Conservation (phyloP, 106 monocot genomes). For the Acorus calamus region DNA sequence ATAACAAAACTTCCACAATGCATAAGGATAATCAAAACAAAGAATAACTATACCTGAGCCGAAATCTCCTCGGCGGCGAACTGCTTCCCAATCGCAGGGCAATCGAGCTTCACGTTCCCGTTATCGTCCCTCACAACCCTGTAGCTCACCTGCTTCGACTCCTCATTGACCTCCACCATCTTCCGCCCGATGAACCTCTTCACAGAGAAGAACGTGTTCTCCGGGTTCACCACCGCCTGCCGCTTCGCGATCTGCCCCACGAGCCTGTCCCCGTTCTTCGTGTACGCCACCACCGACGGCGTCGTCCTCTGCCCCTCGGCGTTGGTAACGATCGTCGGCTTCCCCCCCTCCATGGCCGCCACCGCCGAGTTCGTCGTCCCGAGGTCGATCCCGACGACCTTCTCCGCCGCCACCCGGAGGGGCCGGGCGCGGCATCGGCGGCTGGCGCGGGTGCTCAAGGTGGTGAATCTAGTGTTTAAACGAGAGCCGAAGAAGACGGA, state of each 20-base stretch:
- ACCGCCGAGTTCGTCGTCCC: constrained; percentile 5
- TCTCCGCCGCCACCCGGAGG: background rate
- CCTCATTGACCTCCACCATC: constrained; percentile 10
- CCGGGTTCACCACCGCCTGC: constrained; percentile 1
- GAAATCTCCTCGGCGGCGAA: constrained; percentile 96
- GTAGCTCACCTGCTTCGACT: constrained; percentile 71
- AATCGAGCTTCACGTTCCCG: constrained; percentile 3
- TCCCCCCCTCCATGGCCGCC: constrained; percentile 4
- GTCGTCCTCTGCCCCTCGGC: background rate
- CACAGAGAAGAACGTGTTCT: constrained; percentile 1
- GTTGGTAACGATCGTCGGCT: constrained; percentile 3
- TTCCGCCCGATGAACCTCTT: constrained; percentile 2
- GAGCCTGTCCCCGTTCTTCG: background rate
- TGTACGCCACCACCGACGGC: background rate
- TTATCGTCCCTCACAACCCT: background rate
- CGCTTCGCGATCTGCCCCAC: background rate
- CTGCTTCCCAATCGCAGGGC: constrained; percentile 77
- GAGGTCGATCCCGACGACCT: constrained; percentile 1
- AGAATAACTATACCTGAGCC: constrained; percentile 45
- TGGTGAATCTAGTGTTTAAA: background rate
- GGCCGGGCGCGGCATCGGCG: background rate
- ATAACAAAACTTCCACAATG: no score
- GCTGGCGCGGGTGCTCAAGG: background rate
- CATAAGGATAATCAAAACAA: no score
- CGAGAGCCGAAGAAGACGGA: constrained; percentile 21